phyloP scores from a whole-genome alignment of 768 basidiomycete genomes.

The Auricularia cornea region DNA sequence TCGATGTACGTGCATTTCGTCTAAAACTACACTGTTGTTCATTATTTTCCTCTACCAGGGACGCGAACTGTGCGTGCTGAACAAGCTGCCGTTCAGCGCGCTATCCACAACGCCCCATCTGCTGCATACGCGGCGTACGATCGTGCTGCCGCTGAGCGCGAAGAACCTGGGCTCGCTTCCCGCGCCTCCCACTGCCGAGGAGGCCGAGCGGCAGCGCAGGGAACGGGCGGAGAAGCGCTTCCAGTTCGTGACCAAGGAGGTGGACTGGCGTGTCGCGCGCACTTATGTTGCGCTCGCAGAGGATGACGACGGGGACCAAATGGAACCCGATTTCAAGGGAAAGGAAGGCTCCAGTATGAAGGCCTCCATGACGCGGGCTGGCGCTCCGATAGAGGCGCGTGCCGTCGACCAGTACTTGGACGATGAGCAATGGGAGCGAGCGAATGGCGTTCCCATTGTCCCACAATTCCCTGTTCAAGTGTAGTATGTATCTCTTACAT shows the following conservation, averaged over 20 bases:
- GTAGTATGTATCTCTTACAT: not conserved
- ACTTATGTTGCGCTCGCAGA: slow-evolving; percentile 65
- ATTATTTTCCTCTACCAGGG: slow-evolving; percentile 29
- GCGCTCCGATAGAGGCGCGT: slow-evolving; percentile 32
- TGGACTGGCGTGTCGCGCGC: slow-evolving; percentile 56
- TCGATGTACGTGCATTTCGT: slow-evolving; percentile 42
- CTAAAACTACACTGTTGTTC: not conserved
- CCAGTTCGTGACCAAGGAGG: slow-evolving; percentile 60
- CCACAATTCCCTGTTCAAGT: not conserved
- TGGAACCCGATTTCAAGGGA: not conserved
- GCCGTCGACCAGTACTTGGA: slow-evolving; percentile 56
- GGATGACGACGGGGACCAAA: slow-evolving; percentile 14
- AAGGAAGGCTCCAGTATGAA: slow-evolving; percentile 7
- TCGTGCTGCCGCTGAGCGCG: slow-evolving; percentile 43
- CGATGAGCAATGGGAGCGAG: slow-evolving; percentile 59
- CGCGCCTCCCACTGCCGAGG: slow-evolving; percentile 14
- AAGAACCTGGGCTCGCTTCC: slow-evolving; percentile 18
- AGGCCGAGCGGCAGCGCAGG: slow-evolving; percentile 13
- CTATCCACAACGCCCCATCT: slow-evolving; percentile 65
- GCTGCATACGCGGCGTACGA: slow-evolving; percentile 54
- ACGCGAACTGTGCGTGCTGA: slow-evolving; percentile 53
- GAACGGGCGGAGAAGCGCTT: slow-evolving; percentile 53
- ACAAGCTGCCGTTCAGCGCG: slow-evolving; percentile 56
- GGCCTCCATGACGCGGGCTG: slow-evolving; percentile 9
- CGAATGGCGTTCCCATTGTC: not conserved